Base-by-base conservation (phyloP, 495 filamentous ascomycete genomes). In the Hapsidospora chrysogenum region DNA sequence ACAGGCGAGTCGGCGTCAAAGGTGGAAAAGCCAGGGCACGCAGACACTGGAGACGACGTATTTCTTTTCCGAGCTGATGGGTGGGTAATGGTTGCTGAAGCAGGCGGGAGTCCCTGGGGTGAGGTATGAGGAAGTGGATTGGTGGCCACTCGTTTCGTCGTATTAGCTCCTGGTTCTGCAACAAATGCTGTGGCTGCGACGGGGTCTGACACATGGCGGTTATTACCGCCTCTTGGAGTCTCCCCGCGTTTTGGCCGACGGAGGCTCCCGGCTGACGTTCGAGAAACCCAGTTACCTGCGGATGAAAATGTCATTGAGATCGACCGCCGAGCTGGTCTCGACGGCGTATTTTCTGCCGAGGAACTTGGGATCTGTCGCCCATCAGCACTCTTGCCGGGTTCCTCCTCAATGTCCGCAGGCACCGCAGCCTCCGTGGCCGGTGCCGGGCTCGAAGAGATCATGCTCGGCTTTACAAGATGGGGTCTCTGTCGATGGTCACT, bases 291-390 rank as follows among this genome's bases (percentile, higher is more conserved):
- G 21, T 46, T 61, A 28, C 50, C 50, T 6, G 63, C 58, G 6
- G 64, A 63, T 41, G 53, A 58, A 38, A 70, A 68, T 40, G 68
- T 64, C 58, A 66, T 62, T 25, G 68, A 72, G 20, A 68, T 50
- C 36, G 68, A 66, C 23, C 54, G 55, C 29, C 58, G 50, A 11
- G 63, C 52, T 28, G 44, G 54, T 37, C 56, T 58, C 11, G 61
- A 59, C 3, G 57, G 52, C 8, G 56, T 50, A 25, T 37, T 36
- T 19, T 50, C 48, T 9, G 48, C 33, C 0, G 49, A 47, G 18
- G 33, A n/a, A n/a, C n/a, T n/a, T n/a, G 33, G 2, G 39, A 40
- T 4, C 47, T 43, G 10, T 48, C 39, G 17, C 44, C 38, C n/a
- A 9, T 21, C 29, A 8, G 20, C 14, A 22, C n/a, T 31, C 22